phyloP scores from a whole-genome alignment of 2,329 filamentous ascomycete genomes.

The Blastomyces gilchristii region DNA sequence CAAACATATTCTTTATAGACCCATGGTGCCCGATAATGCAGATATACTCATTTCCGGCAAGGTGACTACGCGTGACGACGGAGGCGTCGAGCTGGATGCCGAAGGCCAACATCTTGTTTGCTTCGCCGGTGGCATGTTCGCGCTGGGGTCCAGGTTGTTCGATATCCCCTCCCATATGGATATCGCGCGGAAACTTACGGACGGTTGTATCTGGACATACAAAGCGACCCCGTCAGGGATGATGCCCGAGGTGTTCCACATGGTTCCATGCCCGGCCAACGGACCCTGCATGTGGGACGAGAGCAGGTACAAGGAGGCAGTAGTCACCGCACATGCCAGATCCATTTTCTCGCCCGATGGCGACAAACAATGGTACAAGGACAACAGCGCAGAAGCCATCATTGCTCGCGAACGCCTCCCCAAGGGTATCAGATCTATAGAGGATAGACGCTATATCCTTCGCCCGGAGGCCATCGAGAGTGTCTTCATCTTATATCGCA shows the following conservation, averaged over 20 bases:
- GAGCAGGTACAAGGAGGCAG: conserved; percentile 2
- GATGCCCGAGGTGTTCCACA: conserved; percentile 43
- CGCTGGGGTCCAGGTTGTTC: conserved; percentile 43
- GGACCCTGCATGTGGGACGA: conserved; percentile 12
- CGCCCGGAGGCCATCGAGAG: conserved; percentile 74
- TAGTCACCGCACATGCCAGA: neutral
- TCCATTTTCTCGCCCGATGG: neutral
- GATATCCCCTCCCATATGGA: conserved; percentile 39
- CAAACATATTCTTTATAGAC: conserved; percentile 64
- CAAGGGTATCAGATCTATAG: conserved; percentile 9
- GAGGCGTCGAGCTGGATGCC: conserved; percentile 26
- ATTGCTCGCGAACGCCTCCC: conserved; percentile 10
- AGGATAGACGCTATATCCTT: conserved; percentile 12
- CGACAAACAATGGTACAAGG: neutral
- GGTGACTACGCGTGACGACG: conserved; percentile 24
- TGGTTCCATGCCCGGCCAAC: conserved; percentile 31
- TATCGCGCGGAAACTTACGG: conserved; percentile 41
- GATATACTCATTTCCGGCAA: conserved; percentile 65
- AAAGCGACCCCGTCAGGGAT: conserved; percentile 40
- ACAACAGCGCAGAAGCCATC: conserved; percentile 2
- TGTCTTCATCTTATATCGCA: conserved; percentile 82
- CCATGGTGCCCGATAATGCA: conserved; percentile 57
- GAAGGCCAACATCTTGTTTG: conserved; percentile 44
- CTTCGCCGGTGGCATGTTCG: conserved; percentile 48
- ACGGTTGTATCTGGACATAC: conserved; percentile 49